Evolutionary conservation across 768 basidiomycete genomes (phyloP).

Genomic region (Rickenella mellea): DNA sequence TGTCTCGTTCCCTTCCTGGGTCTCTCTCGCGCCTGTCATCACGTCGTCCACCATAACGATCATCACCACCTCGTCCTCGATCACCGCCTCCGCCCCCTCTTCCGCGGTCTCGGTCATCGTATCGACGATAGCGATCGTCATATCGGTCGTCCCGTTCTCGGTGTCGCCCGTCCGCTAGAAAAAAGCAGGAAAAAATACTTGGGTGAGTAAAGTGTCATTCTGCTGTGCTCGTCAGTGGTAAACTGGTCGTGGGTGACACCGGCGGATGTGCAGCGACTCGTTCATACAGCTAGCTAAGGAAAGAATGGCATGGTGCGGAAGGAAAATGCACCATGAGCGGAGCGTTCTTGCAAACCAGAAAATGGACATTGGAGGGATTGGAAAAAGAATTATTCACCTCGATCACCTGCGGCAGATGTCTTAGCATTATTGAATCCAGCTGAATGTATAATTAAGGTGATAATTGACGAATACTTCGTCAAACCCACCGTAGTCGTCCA

Average conservation of each 20-base stretch:
- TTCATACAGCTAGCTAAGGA: conserved; percentile 58
- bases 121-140: conserved; percentile 38
- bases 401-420: too few relatives aligned
- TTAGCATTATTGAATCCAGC: too few relatives aligned
- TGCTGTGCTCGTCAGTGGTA: conserved; percentile 1
- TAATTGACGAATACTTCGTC: too few relatives aligned
- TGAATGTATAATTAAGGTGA: too few relatives aligned
- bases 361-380: too few relatives aligned
- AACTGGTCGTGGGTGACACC: not conserved
- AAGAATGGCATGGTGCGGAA: conserved; percentile 36
- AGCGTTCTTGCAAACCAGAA: conserved; percentile 37
- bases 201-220: conserved; percentile 13
- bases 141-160: conserved; percentile 61
- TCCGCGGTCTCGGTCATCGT: conserved; percentile 29
- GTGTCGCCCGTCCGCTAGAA: conserved; percentile 11
- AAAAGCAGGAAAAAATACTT: conserved; percentile 34
- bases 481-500: too few relatives aligned
- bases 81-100: conserved; percentile 44
- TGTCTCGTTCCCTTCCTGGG: conserved; percentile 21
- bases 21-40: conserved; percentile 23
- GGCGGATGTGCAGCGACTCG: conserved; percentile 2
- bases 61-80: conserved; percentile 35
- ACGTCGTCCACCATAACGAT: conserved; percentile 23
- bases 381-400: too few relatives aligned
- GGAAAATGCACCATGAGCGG: conserved; percentile 54